A percentile compares a stretch with the other conserved stretches of the same genome.
Conservation (phyloP, 768 basidiomycete genomes). For the Thelephora ganbajun region DNA sequence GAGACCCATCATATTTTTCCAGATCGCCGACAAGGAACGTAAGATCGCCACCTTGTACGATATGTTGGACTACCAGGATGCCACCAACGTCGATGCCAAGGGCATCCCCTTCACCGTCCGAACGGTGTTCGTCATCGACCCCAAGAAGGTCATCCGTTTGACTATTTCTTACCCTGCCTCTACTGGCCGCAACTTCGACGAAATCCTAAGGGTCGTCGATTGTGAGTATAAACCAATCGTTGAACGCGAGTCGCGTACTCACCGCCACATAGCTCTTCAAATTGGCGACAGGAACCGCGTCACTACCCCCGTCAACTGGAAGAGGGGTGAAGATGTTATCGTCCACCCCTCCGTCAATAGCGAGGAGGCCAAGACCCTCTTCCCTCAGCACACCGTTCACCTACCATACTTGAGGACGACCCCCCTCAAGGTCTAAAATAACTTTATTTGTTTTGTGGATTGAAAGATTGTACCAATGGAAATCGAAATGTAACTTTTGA, state of each 20-base stretch:
- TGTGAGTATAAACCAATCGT: conserved; percentile 16
- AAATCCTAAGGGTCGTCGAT: conserved; percentile 73
- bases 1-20: background rate
- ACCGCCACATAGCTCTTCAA: conserved; percentile 53
- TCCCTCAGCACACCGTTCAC: conserved; percentile 73
- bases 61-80: conserved; percentile 94
- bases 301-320: conserved; percentile 93
- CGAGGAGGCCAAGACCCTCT: conserved; percentile 84
- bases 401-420: conserved; percentile 87
- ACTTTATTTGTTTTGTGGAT: no score
- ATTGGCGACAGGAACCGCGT: conserved; percentile 75
- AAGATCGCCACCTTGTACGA: conserved; percentile 80
- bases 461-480: no score
- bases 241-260: background rate
- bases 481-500: no score
- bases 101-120: conserved; percentile 93
- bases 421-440: conserved; percentile 24
- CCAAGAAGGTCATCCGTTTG: conserved; percentile 87
- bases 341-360: conserved; percentile 73
- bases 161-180: conserved; percentile 88
- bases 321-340: conserved; percentile 86
- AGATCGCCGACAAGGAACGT: conserved; percentile 90
- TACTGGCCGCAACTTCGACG: conserved; percentile 86
- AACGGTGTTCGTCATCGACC: conserved; percentile 95
- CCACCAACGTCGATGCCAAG: conserved; percentile 74